Evolutionary conservation across 2,329 filamentous ascomycete genomes (phyloP), one percentile per base, ranked within the genome.

Genomic region (Botryotinia convoluta): DNA sequence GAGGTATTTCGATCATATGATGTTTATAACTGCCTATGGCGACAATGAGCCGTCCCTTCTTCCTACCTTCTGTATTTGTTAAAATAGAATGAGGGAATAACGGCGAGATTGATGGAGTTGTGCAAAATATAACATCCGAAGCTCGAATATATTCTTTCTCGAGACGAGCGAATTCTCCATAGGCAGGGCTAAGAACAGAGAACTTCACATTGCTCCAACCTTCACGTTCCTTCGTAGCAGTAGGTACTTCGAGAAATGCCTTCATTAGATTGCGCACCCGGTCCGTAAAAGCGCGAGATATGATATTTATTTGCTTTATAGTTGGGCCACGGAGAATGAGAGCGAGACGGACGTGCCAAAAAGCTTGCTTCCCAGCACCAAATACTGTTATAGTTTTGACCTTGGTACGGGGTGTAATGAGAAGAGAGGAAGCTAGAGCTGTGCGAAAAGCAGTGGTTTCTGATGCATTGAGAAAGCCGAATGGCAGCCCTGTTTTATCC

Each of bases 291-390:
- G 86, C 85, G 48, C 93, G 90, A 79, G 95, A 97, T 80, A 97
- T 91, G 79, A 98, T 91, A 83, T 95, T 91, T 65, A 98, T 88
- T 74, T 92, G 89, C 78, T 91, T 90, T 77, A 97, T 91, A 32
- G 93, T 93, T 63, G 84, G 72, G 2, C 89, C 89, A 35, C 87
- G 91, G 68, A 96, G 86, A 76, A 95, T 86, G 18, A 98, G 86
- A 0, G 95, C 91, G 7, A 98, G 87, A 0, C 94, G 91, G 61
- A 97, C 89, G 81, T 98, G 95, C 95, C 95, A 98, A 84, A 95
- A 97, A 20, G 95, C 95, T 84, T 98, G 95, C 77, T 92, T 90
- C 63, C 95, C 95, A 48, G 92, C 91, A 37, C 95, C 95, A 81
- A 98, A 98, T 71, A 97, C 91, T 22, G 92, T 91, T 18, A 98